Conservation (phyloP, 2,329 filamentous ascomycete species). For the Akanthomyces dipterigenus region DNA sequence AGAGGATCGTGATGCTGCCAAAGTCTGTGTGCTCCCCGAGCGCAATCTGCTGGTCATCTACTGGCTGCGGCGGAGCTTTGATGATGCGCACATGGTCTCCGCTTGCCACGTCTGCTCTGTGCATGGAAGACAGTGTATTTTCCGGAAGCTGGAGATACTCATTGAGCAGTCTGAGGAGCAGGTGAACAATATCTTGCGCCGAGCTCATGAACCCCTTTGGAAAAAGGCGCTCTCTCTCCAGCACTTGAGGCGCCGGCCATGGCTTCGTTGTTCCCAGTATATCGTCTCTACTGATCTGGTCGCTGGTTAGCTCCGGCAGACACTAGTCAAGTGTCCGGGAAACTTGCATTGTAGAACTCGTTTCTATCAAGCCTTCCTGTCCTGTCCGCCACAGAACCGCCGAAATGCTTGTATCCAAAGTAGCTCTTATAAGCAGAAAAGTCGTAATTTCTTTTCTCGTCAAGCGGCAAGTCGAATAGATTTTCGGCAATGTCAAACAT, state of each 20-base stretch:
- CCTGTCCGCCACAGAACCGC: not conserved
- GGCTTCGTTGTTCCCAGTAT: not conserved
- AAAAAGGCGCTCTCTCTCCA: not conserved
- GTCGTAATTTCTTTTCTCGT: conserved; percentile 8
- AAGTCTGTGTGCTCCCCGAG: conserved; percentile 30
- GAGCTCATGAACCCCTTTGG: not conserved
- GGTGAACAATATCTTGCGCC: not conserved
- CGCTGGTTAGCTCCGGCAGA: not conserved
- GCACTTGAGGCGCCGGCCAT: conserved; percentile 1
- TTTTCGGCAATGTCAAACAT: conserved; percentile 1
- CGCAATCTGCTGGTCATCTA: conserved; percentile 5
- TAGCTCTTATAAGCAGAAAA: conserved; percentile 2
- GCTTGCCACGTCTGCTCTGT: not conserved
- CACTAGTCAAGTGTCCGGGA: not conserved
- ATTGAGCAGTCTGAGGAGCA: conserved; percentile 1
- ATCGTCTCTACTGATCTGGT: conserved; percentile 8
- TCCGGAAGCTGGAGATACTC: not conserved
- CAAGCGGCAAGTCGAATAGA: conserved; percentile 1
- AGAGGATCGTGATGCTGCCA: conserved; percentile 31
- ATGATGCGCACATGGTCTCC: conserved; percentile 9
- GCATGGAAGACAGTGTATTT: not conserved
- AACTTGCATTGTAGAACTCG: conserved; percentile 9
- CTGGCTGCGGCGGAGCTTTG: conserved; percentile 7
- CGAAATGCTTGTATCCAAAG: conserved; percentile 9
- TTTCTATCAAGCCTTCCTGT: conserved; percentile 3